phyloP scores from a whole-genome alignment of 139 green algal genomes.

The Ettlia oleoabundans region DNA sequence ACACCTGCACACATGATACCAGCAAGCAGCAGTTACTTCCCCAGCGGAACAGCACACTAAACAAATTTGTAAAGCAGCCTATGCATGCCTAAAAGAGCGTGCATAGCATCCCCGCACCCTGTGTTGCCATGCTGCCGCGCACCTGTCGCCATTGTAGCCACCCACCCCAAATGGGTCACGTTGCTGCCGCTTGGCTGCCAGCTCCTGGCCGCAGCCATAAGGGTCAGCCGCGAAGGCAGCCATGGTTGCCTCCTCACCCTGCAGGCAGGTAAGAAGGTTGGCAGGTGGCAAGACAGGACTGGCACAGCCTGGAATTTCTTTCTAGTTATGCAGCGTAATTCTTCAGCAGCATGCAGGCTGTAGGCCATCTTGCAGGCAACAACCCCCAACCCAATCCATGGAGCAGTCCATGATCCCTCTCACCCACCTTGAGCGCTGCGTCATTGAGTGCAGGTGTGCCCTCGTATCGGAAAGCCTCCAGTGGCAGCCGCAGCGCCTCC shows the following conservation, averaged over 20 bases:
- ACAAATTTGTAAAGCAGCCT: too few species aligned
- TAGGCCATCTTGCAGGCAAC: background rate
- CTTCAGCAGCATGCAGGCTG: too few species aligned
- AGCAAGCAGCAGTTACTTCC: constrained; percentile 55
- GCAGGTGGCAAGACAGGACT: too few species aligned
- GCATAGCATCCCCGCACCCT: too few species aligned
- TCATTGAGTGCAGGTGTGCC: constrained; percentile 69
- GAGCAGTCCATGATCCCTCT: background rate
- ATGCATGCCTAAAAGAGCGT: too few species aligned
- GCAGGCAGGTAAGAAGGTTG: too few species aligned
- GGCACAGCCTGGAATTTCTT: too few species aligned
- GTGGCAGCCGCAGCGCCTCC: constrained; percentile 72
- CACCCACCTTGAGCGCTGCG: constrained; percentile 51
- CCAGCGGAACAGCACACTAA: too few species aligned
- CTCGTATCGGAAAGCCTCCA: constrained; percentile 75
- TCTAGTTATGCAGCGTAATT: too few species aligned
- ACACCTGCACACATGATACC: constrained; percentile 1
- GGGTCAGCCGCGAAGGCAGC: constrained; percentile 67
- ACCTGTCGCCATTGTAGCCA: constrained; percentile 59
- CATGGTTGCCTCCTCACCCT: constrained; percentile 64
- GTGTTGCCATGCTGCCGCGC: too few species aligned
- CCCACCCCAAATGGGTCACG: constrained; percentile 80
- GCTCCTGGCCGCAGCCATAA: constrained; percentile 73
- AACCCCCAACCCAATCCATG: background rate
- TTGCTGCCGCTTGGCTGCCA: constrained; percentile 64